Percentiles rank a stretch among this genome's conserved stretches.
phyloP scores from a whole-genome alignment of 345 rosid genomes.

The Murraya paniculata region DNA sequence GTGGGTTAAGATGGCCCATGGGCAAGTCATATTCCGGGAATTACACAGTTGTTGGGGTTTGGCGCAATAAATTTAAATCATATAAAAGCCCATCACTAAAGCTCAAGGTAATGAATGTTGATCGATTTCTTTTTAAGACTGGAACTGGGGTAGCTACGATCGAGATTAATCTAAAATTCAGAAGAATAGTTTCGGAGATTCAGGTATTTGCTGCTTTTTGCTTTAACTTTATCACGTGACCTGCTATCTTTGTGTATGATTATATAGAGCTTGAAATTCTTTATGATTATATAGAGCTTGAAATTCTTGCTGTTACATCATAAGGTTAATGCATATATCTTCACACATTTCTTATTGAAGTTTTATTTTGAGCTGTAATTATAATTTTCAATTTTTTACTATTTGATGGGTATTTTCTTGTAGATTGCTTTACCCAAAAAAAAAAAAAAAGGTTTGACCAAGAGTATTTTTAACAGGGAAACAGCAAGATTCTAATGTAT shows the following conservation, averaged over 20 bases:
- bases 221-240: neutral
- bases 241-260: neutral
- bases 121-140: constrained; percentile 45
- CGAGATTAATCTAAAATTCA: constrained; percentile 46
- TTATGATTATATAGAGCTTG: too few relatives aligned
- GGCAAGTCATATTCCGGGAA: constrained; percentile 39
- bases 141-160: constrained; percentile 33
- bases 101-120: constrained; percentile 51
- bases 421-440: too few relatives aligned
- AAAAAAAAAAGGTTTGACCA: neutral
- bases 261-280: neutral
- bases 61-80: constrained; percentile 39
- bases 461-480: neutral
- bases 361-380: neutral
- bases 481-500: neutral
- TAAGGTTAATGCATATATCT: neutral
- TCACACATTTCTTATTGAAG: neutral
- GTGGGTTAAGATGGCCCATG: constrained; percentile 67
- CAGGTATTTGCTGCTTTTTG: constrained; percentile 17
- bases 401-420: too few relatives aligned
- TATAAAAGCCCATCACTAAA: constrained; percentile 39
- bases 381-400: too few relatives aligned
- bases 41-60: constrained; percentile 41
- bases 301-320: neutral
- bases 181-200: constrained; percentile 40